These are phyloP conservation scores for Spergularia bocconei DNA, from an alignment of 148 eudicot species.

Conservation along the genomic window DNA sequence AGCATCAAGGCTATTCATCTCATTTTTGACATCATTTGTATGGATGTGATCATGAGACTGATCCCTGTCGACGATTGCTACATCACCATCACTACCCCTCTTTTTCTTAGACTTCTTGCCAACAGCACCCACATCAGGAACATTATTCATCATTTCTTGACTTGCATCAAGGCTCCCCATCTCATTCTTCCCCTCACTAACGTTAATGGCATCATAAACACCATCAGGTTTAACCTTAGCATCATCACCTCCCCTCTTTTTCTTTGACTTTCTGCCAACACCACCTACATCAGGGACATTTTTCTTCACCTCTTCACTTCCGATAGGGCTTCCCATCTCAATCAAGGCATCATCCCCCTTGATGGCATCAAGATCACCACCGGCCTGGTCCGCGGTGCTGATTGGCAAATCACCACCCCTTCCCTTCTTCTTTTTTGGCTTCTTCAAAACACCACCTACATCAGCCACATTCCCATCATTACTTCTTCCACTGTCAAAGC, in stretches of 20 bases:
- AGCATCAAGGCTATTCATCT: not conserved
- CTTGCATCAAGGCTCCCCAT: not conserved
- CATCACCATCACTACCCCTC: not conserved
- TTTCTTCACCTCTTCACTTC: too few relatives aligned
- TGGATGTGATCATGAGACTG: not conserved
- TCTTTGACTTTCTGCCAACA: not conserved
- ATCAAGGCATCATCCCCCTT: too few relatives aligned
- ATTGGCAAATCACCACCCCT: too few relatives aligned
- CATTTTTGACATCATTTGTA: constrained; percentile 1
- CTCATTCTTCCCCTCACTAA: not conserved
- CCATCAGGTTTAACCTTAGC: too few relatives aligned
- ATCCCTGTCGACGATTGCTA: not conserved
- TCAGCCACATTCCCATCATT: too few relatives aligned
- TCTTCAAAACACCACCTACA: too few relatives aligned
- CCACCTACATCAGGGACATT: too few relatives aligned
- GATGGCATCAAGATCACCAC: too few relatives aligned
- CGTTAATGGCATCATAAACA: not conserved
- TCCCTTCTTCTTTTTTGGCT: too few relatives aligned
- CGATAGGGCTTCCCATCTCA: too few relatives aligned
- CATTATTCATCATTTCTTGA: not conserved
- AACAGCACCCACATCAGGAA: not conserved
- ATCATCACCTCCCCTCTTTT: not conserved
- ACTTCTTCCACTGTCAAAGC: too few relatives aligned
- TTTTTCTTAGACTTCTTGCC: constrained; percentile 1
- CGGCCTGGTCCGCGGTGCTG: too few relatives aligned